These are phyloP conservation scores for Phycomyces nitens DNA, from an alignment of 192 early-diverging fungal species.

Conservation along the genomic window DNA sequence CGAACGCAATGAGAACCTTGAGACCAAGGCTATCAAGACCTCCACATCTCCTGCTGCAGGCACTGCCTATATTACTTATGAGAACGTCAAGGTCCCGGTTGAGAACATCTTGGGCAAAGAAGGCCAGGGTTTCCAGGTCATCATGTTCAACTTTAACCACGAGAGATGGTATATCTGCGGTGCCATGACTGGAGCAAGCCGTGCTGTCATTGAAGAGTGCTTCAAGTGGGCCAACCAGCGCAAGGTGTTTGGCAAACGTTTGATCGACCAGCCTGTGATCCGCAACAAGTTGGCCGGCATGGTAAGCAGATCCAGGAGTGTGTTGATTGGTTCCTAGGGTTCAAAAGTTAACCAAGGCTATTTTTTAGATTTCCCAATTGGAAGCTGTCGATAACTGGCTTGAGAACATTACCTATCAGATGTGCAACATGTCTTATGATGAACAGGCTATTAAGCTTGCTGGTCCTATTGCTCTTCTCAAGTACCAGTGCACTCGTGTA, in stretches of 20 bases:
- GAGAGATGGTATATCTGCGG: slow-evolving; percentile 58
- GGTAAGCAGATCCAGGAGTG: slow-evolving; percentile 23
- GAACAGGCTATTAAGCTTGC: slow-evolving; percentile 60
- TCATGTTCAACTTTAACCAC: slow-evolving; percentile 76
- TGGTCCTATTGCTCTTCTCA: slow-evolving; percentile 63
- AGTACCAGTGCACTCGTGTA: slow-evolving; percentile 55
- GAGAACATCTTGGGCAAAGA: slow-evolving; percentile 69
- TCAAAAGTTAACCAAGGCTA: too few species aligned
- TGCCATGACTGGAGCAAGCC: slow-evolving; percentile 33
- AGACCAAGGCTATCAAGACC: slow-evolving; percentile 65
- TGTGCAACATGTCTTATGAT: slow-evolving; percentile 61
- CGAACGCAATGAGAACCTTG: slow-evolving; percentile 53
- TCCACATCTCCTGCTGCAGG: slow-evolving; percentile 63
- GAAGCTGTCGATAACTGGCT: slow-evolving; percentile 56
- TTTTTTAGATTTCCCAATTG: neutral
- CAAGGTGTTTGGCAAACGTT: slow-evolving; percentile 65
- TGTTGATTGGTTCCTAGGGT: neutral
- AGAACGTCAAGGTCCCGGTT: slow-evolving; percentile 72
- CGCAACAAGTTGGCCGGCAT: slow-evolving; percentile 65
- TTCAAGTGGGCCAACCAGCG: slow-evolving; percentile 72
- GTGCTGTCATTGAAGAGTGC: slow-evolving; percentile 55
- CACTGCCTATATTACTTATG: slow-evolving; percentile 61
- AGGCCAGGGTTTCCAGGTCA: slow-evolving; percentile 62
- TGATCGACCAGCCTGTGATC: slow-evolving; percentile 72
- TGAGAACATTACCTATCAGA: slow-evolving; percentile 66